phyloP scores from a whole-genome alignment of 139 green algal species.

The Coccomyxa sp. region DNA sequence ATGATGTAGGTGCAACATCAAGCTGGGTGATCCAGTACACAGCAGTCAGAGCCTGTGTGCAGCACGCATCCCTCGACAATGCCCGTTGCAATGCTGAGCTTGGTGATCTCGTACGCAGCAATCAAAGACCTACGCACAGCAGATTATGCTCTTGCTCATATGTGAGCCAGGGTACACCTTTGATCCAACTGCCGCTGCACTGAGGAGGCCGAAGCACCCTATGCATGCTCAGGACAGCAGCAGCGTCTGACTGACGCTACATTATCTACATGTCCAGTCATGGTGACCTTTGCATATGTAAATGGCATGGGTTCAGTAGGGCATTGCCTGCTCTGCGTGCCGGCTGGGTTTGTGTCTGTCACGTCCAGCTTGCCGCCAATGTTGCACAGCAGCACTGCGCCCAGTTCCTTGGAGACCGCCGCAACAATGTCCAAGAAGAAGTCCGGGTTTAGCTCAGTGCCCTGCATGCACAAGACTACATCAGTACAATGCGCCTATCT shows the following conservation, averaged over 20 bases:
- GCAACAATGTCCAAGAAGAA: conserved; percentile 39
- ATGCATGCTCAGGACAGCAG: too few species aligned
- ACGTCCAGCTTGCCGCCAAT: conserved; percentile 54
- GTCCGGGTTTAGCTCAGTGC: conserved; percentile 59
- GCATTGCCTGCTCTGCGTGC: conserved; percentile 23
- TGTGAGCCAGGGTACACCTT: too few species aligned
- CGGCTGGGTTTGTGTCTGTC: conserved; percentile 37
- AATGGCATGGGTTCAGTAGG: too few species aligned
- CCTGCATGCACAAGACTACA: too few species aligned
- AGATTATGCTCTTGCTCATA: too few species aligned
- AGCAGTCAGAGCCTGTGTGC: not conserved
- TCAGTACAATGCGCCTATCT: too few species aligned
- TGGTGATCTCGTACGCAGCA: conserved; percentile 55
- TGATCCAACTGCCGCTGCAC: too few species aligned
- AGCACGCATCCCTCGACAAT: not conserved
- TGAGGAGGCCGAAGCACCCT: too few species aligned
- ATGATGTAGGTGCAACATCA: not conserved
- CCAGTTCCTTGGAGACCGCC: not conserved
- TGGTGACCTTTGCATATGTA: too few species aligned
- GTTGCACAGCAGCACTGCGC: conserved; percentile 56
- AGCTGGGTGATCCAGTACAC: too few species aligned
- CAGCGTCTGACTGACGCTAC: too few species aligned
- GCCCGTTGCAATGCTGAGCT: not conserved
- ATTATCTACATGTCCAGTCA: too few species aligned
- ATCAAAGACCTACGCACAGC: conserved; percentile 53